Evolutionary conservation across 257 asterid species (phyloP).

Genomic region (Solanum megistacrolobum): DNA sequence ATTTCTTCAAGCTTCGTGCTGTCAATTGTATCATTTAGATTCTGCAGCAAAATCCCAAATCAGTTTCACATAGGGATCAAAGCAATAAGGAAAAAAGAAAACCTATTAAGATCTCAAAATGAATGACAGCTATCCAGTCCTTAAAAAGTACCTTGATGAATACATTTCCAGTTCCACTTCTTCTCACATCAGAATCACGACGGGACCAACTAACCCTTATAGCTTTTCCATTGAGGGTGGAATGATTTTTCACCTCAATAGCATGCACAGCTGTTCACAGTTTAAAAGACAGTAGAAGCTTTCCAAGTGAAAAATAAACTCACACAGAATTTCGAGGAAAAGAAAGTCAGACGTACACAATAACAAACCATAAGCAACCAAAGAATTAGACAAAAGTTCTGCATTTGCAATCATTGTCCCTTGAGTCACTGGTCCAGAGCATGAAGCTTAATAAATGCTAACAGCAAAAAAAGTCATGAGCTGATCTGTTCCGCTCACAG

Average conservation of each 20-base stretch:
- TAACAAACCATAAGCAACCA: not conserved
- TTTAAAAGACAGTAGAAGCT: not conserved
- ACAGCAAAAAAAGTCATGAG: not conserved
- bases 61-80: not conserved
- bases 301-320: not conserved
- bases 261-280: conserved; percentile 16
- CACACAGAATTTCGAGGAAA: not conserved
- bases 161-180: conserved; percentile 41
- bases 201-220: conserved; percentile 47
- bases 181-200: conserved; percentile 35
- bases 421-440: not conserved
- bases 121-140: not conserved
- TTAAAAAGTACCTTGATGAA: conserved; percentile 45
- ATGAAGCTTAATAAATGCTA: not conserved
- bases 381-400: not conserved
- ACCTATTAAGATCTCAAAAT: not conserved
- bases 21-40: conserved; percentile 24
- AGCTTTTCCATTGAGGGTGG: conserved; percentile 31
- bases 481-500: not conserved
- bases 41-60: conserved; percentile 12
- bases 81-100: not conserved
- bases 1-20: conserved; percentile 24
- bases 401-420: not conserved
- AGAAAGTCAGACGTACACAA: not conserved
- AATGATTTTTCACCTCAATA: conserved; percentile 31